Conservation (phyloP, 768 basidiomycete genomes). For the Lentinula lateritia region DNA sequence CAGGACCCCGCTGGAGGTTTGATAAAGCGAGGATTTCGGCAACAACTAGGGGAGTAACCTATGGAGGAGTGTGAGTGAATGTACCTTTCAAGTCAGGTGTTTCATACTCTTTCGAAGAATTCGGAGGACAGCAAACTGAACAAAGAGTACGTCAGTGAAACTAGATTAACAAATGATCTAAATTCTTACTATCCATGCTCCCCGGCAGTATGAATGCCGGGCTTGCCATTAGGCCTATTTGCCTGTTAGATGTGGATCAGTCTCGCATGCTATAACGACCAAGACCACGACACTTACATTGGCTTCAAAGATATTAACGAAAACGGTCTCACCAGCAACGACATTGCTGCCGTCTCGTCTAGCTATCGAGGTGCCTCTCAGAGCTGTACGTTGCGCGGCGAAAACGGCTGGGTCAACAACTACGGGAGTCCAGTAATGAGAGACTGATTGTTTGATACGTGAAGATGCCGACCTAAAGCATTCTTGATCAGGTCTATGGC, state of each 20-base stretch:
- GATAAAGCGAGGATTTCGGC: not conserved
- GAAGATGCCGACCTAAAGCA: not conserved
- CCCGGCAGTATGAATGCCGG: not conserved
- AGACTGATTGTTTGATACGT: not conserved
- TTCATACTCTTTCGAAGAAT: not conserved
- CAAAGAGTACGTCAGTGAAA: not conserved
- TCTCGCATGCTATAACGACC: too few species aligned
- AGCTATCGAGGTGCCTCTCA: not conserved
- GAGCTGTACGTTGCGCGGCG: not conserved
- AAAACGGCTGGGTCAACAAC: not conserved
- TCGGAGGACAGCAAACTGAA: not conserved
- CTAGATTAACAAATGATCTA: not conserved
- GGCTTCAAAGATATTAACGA: not conserved
- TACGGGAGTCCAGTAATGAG: not conserved
- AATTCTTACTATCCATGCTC: slow-evolving; percentile 1
- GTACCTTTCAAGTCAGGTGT: too few species aligned
- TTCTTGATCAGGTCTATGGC: not conserved
- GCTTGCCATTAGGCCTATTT: not conserved
- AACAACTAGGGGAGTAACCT: slow-evolving; percentile 1
- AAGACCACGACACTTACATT: not conserved
- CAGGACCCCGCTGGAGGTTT: not conserved
- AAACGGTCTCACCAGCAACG: not conserved
- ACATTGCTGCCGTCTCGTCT: not conserved
- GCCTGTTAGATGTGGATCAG: not conserved
- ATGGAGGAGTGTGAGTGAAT: not conserved